Conservation (phyloP, 352 stramenopile genomes). For the Phytopythium chamaehyphon region DNA sequence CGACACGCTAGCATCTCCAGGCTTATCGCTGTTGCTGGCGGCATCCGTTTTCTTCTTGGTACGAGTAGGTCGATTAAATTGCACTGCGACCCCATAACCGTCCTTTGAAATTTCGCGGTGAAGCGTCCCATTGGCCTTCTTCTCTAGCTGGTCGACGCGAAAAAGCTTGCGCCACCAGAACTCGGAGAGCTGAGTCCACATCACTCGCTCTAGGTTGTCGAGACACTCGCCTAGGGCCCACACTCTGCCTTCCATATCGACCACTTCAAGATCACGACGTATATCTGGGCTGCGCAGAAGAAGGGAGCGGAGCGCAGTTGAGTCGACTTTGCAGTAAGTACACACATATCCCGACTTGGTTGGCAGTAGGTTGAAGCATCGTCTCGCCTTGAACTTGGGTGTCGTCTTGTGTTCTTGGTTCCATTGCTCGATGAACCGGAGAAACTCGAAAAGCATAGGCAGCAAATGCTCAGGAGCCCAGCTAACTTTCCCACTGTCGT, state of each 20-base stretch:
- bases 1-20: too few relatives aligned
- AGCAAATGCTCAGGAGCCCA: slow-evolving; percentile 6
- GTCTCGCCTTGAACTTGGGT: slow-evolving; percentile 1
- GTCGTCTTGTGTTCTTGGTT: slow-evolving; percentile 4
- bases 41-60: not conserved
- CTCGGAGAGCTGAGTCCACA: not conserved
- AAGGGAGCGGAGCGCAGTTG: slow-evolving; percentile 1
- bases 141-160: slow-evolving; percentile 5
- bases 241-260: not conserved
- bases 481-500: slow-evolving; percentile 6
- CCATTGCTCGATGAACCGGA: slow-evolving; percentile 5
- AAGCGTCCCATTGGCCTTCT: not conserved
- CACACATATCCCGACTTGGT: slow-evolving; percentile 5
- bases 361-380: slow-evolving; percentile 5
- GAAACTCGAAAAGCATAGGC: slow-evolving; percentile 8
- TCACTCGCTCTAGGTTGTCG: not conserved
- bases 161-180: slow-evolving; percentile 10
- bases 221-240: slow-evolving; percentile 2
- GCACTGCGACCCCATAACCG: slow-evolving; percentile 5
- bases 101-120: slow-evolving; percentile 9
- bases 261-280: slow-evolving; percentile 1
- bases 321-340: slow-evolving; percentile 5
- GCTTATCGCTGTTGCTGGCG: not conserved
- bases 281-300: slow-evolving; percentile 4
- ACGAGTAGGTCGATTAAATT: slow-evolving; percentile 4